Percentiles rank a stretch among this genome's conserved stretches.
Evolutionary conservation across 177 flowering plant species (phyloP).

Genomic region (Tripterygium wilfordii): DNA sequence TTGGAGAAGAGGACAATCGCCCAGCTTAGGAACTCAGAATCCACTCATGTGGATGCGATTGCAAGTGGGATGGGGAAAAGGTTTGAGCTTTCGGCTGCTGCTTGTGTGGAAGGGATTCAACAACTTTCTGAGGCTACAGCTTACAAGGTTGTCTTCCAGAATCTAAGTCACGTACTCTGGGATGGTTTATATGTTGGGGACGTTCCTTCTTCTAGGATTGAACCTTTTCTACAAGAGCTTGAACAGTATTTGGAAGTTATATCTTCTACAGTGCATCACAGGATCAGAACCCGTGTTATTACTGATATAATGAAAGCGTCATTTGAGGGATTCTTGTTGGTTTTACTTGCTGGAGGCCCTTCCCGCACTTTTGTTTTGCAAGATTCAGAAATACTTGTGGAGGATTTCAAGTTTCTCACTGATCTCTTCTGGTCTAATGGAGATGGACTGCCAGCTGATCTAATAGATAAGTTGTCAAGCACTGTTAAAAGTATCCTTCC

Average conservation of each 20-base stretch:
- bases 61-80: slow-evolving; percentile 44
- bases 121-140: slow-evolving; percentile 76
- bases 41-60: slow-evolving; percentile 36
- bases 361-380: slow-evolving; percentile 58
- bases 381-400: slow-evolving; percentile 72
- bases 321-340: slow-evolving; percentile 84
- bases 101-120: slow-evolving; percentile 73
- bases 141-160: slow-evolving; percentile 71
- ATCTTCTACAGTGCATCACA: slow-evolving; percentile 59
- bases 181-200: slow-evolving; percentile 86
- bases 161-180: slow-evolving; percentile 71
- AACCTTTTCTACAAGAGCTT: slow-evolving; percentile 65
- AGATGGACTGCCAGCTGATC: slow-evolving; percentile 80
- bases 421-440: slow-evolving; percentile 87
- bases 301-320: slow-evolving; percentile 92
- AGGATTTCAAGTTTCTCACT: slow-evolving; percentile 67
- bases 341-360: slow-evolving; percentile 95
- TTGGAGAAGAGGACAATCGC: slow-evolving; percentile 59
- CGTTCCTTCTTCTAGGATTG: slow-evolving; percentile 63
- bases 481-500: slow-evolving; percentile 57
- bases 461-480: slow-evolving; percentile 60
- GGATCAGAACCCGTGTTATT: slow-evolving; percentile 63
- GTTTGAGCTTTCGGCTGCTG: slow-evolving; percentile 60
- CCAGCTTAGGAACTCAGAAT: slow-evolving; percentile 51
- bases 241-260: slow-evolving; percentile 54